Evolutionary conservation across 495 filamentous ascomycete genomes (phyloP).

Genomic region (Tetracladium setigerum): DNA sequence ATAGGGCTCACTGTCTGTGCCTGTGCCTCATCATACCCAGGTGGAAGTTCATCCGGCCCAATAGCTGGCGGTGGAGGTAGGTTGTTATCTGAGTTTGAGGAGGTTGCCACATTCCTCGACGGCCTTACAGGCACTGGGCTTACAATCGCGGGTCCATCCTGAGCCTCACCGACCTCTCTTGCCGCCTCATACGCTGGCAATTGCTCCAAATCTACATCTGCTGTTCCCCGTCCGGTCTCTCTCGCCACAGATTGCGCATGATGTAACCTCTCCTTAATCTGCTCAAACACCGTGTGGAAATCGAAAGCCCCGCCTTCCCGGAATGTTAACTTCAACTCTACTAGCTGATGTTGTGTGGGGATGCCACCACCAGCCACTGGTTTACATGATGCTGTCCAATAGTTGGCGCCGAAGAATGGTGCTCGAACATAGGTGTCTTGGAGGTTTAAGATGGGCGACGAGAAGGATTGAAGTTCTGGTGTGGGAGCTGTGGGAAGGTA

Average conservation of each 20-base stretch:
- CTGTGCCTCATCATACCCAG: conserved; percentile 90
- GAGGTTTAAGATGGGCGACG: conserved; percentile 75
- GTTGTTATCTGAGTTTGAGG: conserved; percentile 23
- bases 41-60: conserved; percentile 76
- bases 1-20: conserved; percentile 54
- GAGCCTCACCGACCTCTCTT: conserved; percentile 20
- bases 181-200: conserved; percentile 70
- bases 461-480: conserved; percentile 74
- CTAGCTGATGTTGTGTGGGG: conserved; percentile 57
- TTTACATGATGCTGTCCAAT: conserved; percentile 72
- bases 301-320: conserved; percentile 93
- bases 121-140: conserved; percentile 17
- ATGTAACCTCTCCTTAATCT: conserved; percentile 72
- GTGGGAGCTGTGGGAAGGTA: conserved; percentile 73
- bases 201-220: conserved; percentile 63
- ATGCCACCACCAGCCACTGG: conserved; percentile 84
- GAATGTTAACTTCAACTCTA: conserved; percentile 81
- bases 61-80: neutral
- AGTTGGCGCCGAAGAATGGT: conserved; percentile 94
- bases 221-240: conserved; percentile 35
- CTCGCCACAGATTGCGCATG: conserved; percentile 67
- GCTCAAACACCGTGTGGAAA: conserved; percentile 75
- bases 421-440: conserved; percentile 85
- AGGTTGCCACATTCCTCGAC: conserved; percentile 11
- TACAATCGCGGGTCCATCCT: conserved; percentile 16